Percentiles rank a stretch among this genome's conserved stretches.
These are phyloP conservation scores for Antitrichia curtipendula DNA, from an alignment of 225 moss, liverwort and hornwort genomes.

Conservation along the genomic window DNA sequence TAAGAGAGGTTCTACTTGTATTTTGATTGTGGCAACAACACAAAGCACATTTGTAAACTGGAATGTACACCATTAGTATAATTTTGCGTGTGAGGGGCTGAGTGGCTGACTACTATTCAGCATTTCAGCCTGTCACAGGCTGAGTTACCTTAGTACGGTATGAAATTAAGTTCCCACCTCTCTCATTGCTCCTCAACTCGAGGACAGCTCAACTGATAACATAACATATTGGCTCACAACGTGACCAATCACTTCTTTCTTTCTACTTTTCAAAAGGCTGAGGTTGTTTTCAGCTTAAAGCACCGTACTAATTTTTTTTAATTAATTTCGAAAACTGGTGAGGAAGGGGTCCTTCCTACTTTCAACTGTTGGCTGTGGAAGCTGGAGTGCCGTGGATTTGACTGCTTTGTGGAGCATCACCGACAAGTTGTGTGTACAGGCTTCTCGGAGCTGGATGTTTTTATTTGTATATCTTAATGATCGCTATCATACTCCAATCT, in stretches of 20 bases:
- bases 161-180: background rate
- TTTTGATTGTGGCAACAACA: no score
- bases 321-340: background rate
- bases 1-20: no score
- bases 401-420: background rate
- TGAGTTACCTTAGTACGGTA: no score
- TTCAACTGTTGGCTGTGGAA: background rate
- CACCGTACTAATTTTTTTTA: background rate
- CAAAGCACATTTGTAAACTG: no score
- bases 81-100: no score
- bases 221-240: no score
- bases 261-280: background rate
- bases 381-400: background rate
- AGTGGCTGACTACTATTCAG: no score
- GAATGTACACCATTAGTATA: no score
- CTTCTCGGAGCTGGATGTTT: background rate
- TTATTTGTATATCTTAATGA: no score
- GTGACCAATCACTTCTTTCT: background rate
- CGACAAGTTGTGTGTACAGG: background rate
- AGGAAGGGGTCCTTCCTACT: background rate
- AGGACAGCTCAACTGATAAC: background rate
- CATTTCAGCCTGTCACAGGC: no score
- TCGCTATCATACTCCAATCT: background rate
- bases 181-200: background rate
- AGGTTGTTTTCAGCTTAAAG: background rate